phyloP scores from a whole-genome alignment of 306 rosid species.

The Trifolium fragiferum region DNA sequence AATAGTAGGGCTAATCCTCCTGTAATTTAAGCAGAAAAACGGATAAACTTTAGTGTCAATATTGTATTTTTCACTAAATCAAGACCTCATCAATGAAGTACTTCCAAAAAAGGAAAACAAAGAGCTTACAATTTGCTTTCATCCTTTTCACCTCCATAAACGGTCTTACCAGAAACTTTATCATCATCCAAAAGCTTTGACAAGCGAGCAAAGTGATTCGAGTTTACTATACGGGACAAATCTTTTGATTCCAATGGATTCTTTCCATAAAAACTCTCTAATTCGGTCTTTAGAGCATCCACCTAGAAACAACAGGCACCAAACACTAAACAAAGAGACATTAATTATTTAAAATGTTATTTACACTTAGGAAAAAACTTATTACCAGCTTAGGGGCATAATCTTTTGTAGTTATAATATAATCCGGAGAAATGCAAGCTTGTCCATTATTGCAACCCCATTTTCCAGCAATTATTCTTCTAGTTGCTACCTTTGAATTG shows the following conservation, averaged over 20 bases:
- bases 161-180: conserved; percentile 81
- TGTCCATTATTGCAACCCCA: conserved; percentile 96
- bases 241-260: conserved; percentile 85
- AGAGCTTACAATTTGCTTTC: conserved; percentile 76
- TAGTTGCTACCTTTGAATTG: conserved; percentile 66
- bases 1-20: conserved; percentile 91
- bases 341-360: conserved; percentile 19
- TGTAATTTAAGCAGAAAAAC: conserved; percentile 43
- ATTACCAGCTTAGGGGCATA: conserved; percentile 87
- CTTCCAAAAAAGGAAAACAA: conserved; percentile 1
- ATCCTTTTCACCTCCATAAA: conserved; percentile 85
- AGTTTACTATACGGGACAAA: conserved; percentile 86
- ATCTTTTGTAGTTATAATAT: conserved; percentile 78
- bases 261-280: conserved; percentile 81
- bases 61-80: conserved; percentile 29
- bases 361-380: conserved; percentile 31
- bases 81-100: conserved; percentile 4
- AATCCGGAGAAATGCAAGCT: conserved; percentile 90
- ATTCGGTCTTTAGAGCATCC: conserved; percentile 73
- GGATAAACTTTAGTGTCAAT: conserved; percentile 30
- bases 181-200: conserved; percentile 87
- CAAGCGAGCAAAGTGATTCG: conserved; percentile 85
- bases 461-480: conserved; percentile 90
- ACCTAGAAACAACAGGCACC: conserved; percentile 58
- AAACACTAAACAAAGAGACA: conserved; percentile 37